A percentile compares a stretch with the other conserved stretches of the same genome.
These are phyloP conservation scores for Dendrocalamus sinicus DNA, from an alignment of 176 grass and related monocot genomes.

Conservation along the genomic window DNA sequence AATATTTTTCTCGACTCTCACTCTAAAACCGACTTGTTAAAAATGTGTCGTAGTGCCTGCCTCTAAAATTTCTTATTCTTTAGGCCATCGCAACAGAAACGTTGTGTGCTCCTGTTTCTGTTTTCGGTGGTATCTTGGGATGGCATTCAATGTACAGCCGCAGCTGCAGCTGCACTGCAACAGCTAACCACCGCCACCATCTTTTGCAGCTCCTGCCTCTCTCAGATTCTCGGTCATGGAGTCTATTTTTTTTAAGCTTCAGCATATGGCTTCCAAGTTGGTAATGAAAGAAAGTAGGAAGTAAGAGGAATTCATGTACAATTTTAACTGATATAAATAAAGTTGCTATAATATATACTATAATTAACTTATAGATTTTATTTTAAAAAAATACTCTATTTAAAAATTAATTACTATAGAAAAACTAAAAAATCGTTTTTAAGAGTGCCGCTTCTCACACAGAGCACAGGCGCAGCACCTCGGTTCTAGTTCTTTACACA, in stretches of 20 bases:
- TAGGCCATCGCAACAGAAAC: background rate
- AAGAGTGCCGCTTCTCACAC: too few species aligned
- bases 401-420: too few species aligned
- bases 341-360: accelerated
- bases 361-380: too few species aligned
- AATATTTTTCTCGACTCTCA: background rate
- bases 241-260: too few species aligned
- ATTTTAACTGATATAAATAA: too few species aligned
- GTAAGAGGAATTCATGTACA: accelerated
- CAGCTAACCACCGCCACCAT: constrained; percentile 48
- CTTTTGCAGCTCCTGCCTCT: background rate
- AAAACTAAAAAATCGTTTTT: too few species aligned
- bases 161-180: background rate
- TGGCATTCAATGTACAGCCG: constrained; percentile 58
- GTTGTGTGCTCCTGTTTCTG: constrained; percentile 28
- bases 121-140: constrained; percentile 25
- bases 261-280: too few species aligned
- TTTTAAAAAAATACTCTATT: too few species aligned
- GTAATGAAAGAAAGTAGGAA: too few species aligned
- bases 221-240: too few species aligned
- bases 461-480: background rate
- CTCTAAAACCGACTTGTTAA: background rate
- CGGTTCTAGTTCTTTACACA: background rate
- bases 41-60: background rate
- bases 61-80: background rate